phyloP scores from a whole-genome alignment of 2,329 filamentous ascomycete species.

The Cladophialophora carrionii region DNA sequence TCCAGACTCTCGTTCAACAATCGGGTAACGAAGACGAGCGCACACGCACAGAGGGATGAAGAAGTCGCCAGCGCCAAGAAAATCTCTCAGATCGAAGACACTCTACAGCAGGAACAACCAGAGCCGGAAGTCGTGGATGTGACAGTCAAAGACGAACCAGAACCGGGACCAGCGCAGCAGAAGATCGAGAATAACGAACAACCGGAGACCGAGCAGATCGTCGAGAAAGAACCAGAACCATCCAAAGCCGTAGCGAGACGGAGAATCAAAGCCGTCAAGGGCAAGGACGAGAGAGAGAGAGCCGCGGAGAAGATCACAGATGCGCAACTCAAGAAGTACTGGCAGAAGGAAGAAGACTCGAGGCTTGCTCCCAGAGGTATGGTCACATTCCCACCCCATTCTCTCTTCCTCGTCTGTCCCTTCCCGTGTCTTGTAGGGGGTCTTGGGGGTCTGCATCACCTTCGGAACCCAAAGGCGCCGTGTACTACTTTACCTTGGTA shows the following conservation, averaged over 20 bases:
- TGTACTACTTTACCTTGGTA: not conserved
- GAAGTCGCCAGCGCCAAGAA: conserved; percentile 43
- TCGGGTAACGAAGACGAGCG: conserved; percentile 61
- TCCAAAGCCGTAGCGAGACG: conserved; percentile 31
- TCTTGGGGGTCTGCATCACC: not conserved
- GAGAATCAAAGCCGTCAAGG: conserved; percentile 16
- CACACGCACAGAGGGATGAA: conserved; percentile 32
- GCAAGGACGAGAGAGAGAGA: conserved; percentile 41
- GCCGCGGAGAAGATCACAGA: conserved; percentile 67
- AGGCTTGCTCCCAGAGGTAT: conserved; percentile 64
- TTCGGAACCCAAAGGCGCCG: not conserved
- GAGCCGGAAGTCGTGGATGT: conserved; percentile 25
- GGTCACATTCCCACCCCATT: not conserved
- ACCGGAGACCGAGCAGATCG: conserved; percentile 15
- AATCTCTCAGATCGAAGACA: conserved; percentile 37
- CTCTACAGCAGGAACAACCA: not conserved
- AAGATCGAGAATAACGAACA: not conserved
- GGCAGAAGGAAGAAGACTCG: conserved; percentile 70
- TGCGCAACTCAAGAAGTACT: conserved; percentile 74
- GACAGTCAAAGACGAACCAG: not conserved
- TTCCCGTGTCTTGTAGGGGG: not conserved
- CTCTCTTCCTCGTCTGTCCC: not conserved
- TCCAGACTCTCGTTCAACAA: conserved; percentile 66
- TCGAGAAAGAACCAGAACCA: conserved; percentile 40
- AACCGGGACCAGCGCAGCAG: not conserved